These are phyloP conservation scores for Rubroboletus satanas DNA, from an alignment of 768 basidiomycete genomes.

Conservation along the genomic window DNA sequence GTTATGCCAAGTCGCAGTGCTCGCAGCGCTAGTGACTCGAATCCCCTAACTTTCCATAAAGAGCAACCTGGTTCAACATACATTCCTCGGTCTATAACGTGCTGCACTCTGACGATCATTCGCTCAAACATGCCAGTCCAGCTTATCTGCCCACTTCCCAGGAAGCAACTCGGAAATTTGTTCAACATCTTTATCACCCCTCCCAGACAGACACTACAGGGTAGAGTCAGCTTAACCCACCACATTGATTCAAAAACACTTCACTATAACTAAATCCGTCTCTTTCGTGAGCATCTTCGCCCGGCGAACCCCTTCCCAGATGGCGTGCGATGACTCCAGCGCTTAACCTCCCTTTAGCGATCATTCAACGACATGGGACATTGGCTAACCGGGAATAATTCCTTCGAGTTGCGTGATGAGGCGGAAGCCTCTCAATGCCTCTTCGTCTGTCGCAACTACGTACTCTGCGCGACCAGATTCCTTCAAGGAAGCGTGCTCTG, in stretches of 20 bases:
- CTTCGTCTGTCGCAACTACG: constrained; percentile 87
- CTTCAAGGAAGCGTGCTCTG: constrained; percentile 97
- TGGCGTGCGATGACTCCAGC: constrained; percentile 91
- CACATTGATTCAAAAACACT: constrained; percentile 30
- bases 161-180: constrained; percentile 93
- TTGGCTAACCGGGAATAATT: constrained; percentile 81
- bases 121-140: constrained; percentile 82
- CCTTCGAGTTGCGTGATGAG: constrained; percentile 91
- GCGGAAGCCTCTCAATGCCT: constrained; percentile 90
- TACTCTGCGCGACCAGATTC: constrained; percentile 93
- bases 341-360: constrained; percentile 43
- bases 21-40: neutral
- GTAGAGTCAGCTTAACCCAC: constrained; percentile 4
- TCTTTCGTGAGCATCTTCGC: constrained; percentile 85
- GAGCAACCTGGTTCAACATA: neutral
- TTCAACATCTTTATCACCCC: constrained; percentile 97
- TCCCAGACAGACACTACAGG: constrained; percentile 81
- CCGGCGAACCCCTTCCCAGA: constrained; percentile 86
- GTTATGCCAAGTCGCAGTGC: constrained; percentile 9
- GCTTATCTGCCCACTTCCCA: constrained; percentile 85
- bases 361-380: neutral
- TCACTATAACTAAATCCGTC: constrained; percentile 83
- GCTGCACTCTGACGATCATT: neutral
- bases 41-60: constrained; percentile 17
- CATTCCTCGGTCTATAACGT: neutral